These are phyloP conservation scores for Ramularia endophylla DNA, from an alignment of 2,329 filamentous ascomycete species.

Conservation along the genomic window DNA sequence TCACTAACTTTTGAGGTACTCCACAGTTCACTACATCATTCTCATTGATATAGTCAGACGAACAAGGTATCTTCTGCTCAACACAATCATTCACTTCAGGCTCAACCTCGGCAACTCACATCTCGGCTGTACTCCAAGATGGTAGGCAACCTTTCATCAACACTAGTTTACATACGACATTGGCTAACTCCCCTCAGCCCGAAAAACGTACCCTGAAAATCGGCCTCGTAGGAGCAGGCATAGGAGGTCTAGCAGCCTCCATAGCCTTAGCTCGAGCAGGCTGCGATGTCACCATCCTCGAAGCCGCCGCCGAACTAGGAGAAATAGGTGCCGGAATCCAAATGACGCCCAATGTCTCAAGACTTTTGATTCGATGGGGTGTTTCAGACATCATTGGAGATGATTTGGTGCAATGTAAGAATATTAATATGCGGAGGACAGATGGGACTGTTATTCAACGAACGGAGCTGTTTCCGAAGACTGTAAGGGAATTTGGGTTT, in stretches of 20 bases:
- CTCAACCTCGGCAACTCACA: no score
- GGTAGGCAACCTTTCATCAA: no score
- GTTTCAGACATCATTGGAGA: slow-evolving; percentile 37
- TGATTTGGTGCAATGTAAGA: slow-evolving; percentile 35
- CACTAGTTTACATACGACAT: no score
- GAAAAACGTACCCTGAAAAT: slow-evolving; percentile 8
- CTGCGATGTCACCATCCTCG: slow-evolving; percentile 34
- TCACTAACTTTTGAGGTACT: no score
- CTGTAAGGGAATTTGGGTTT: slow-evolving; percentile 28
- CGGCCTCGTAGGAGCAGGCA: slow-evolving; percentile 29
- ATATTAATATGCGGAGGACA: slow-evolving; percentile 34
- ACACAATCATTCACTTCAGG: no score
- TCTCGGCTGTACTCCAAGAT: no score
- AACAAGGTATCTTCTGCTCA: no score
- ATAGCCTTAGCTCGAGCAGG: slow-evolving; percentile 34
- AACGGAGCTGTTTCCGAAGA: slow-evolving; percentile 15
- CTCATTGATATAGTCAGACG: no score
- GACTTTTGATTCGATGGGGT: slow-evolving; percentile 35
- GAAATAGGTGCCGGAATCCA: slow-evolving; percentile 29
- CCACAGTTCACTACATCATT: no score
- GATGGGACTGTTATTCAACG: slow-evolving; percentile 31
- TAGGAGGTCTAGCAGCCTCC: slow-evolving; percentile 37
- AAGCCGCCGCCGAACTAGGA: slow-evolving; percentile 33
- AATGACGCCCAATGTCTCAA: slow-evolving; percentile 31
- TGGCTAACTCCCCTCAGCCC: not conserved